Evolutionary conservation across 495 filamentous ascomycete genomes (phyloP).

Genomic region (Pyrenopolyporus hunteri): DNA sequence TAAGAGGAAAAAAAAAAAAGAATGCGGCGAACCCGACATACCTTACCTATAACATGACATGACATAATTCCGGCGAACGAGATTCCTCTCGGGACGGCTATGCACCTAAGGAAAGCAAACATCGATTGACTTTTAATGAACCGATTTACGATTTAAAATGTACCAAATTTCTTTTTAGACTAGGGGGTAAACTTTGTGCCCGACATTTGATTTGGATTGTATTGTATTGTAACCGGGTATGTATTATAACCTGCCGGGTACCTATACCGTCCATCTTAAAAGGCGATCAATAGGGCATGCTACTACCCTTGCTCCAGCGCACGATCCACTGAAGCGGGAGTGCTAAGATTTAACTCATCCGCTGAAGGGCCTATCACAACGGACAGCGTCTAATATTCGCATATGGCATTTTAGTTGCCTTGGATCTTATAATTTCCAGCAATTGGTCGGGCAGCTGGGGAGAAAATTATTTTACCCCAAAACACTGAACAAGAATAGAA

Average conservation of each 20-base stretch:
- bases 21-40: constrained; percentile 30
- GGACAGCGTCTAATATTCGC: no score
- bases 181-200: background rate
- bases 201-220: background rate
- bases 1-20: background rate
- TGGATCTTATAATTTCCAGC: background rate
- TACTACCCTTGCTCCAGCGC: background rate
- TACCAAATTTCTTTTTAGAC: background rate
- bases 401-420: no score
- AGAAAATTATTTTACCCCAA: no score
- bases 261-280: no score
- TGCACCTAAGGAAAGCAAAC: background rate
- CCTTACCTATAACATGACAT: no score
- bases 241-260: background rate
- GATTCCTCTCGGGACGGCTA: background rate
- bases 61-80: constrained; percentile 22
- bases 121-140: background rate
- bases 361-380: background rate
- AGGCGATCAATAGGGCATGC: no score
- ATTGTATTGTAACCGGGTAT: background rate
- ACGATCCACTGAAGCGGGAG: constrained; percentile 34
- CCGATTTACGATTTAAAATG: background rate
- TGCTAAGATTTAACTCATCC: constrained; percentile 16
- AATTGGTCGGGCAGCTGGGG: no score
- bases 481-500: background rate